Evolutionary conservation across 2,329 filamentous ascomycete species (phyloP), one percentile per base, ranked within the genome.

Genomic region (Thyridium curvatum): DNA sequence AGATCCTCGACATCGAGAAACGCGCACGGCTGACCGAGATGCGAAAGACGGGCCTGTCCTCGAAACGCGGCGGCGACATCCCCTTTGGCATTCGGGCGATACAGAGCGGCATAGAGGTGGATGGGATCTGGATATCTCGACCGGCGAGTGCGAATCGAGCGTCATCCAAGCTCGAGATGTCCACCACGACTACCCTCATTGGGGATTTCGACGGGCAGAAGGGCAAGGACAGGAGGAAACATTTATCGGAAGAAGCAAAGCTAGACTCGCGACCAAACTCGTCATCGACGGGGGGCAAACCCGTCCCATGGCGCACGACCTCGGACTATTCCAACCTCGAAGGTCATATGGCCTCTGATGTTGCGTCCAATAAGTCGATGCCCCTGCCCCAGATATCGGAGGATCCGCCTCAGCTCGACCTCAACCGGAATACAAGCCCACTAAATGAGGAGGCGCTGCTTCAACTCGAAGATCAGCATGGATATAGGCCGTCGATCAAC

Each of bases 31-130:
- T 70, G 46, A 59, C 58, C 41, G 69, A 78, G 51, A 67, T 79
- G 65, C 73, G 61, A 45, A 74, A 61, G 57, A 79, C 66, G 45
- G 78, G 69, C 52, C 68, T 78, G 35, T 56, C 60, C 51, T 54
- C 52, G 18, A 63, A 60, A 46, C 59, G 61, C 35, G 52, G 56
- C 18, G 42, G 51, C 14, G 82, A 86, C 9, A 77, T 94, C 29
- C 89, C 88, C 0, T 96, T 96, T 52, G 90, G 91, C 15, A 78
- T 93, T 38, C 80, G 85, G 49, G 90, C 90, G 7, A 77, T 96
- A 34, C 83, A 95, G 57, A 84, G 77, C 49, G 89, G 89, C 6
- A 70, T 94, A 32, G 77, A 91, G 55, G 77, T 94, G 8, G 86
- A 94, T 46, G 90, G 88, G 4, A 89, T 96, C 37, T 88, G 84